Conservation (phyloP, 2,329 filamentous ascomycete species). For the Penicillium psychrosexuale region DNA sequence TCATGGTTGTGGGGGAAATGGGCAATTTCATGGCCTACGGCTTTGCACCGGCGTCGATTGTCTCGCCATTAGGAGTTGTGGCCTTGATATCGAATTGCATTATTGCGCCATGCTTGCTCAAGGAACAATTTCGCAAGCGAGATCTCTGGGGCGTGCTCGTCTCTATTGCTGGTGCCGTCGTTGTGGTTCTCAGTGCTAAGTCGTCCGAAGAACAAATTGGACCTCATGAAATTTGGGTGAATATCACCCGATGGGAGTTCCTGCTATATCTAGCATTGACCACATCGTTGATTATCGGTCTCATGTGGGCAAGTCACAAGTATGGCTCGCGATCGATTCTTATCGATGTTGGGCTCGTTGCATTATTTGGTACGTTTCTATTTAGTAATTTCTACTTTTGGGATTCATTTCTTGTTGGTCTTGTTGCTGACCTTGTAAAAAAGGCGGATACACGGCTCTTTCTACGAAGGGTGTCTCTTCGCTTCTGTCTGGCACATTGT, state of each 20-base stretch:
- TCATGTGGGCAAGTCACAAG: constrained; percentile 78
- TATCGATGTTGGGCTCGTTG: constrained; percentile 89
- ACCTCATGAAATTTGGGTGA: constrained; percentile 82
- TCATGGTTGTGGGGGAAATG: constrained; percentile 90
- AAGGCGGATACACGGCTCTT: constrained; percentile 91
- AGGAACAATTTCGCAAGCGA: constrained; percentile 78
- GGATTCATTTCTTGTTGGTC: not conserved
- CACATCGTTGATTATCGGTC: constrained; percentile 64
- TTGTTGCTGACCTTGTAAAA: constrained; percentile 14
- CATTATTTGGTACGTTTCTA: constrained; percentile 71
- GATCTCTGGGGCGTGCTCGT: constrained; percentile 88
- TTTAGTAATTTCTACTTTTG: not conserved
- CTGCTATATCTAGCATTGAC: constrained; percentile 85
- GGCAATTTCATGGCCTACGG: constrained; percentile 97
- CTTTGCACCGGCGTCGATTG: constrained; percentile 95
- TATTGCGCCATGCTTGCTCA: constrained; percentile 89
- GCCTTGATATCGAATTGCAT: constrained; percentile 95
- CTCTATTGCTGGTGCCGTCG: constrained; percentile 82
- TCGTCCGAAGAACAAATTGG: constrained; percentile 86
- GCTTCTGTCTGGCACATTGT: constrained; percentile 84
- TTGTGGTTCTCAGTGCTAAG: constrained; percentile 87
- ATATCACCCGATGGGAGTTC: constrained; percentile 85
- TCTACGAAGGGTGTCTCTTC: constrained; percentile 96
- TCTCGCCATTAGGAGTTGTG: constrained; percentile 94
- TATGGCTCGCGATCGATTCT: constrained; percentile 86